These are phyloP conservation scores for Saccharomycopsis sp. DNA, from an alignment of 805 yeast species.

Conservation along the genomic window DNA sequence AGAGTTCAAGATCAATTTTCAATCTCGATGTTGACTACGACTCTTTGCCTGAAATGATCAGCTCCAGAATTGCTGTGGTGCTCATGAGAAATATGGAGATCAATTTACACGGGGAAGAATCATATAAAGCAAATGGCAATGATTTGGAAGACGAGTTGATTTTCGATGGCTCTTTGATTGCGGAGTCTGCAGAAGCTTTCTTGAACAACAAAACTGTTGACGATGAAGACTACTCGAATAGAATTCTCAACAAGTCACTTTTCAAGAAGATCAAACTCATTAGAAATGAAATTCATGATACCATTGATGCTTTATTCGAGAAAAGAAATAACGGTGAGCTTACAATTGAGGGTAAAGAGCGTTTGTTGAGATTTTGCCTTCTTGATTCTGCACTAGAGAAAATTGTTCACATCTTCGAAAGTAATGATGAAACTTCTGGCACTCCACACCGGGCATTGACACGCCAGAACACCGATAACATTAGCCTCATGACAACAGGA, in stretches of 20 bases:
- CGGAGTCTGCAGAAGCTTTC: constrained; percentile 64
- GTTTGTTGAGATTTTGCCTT: constrained; percentile 56
- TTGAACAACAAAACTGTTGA: constrained; percentile 31
- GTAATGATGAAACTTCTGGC: constrained; percentile 17
- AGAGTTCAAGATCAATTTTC: constrained; percentile 52
- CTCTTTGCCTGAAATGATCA: constrained; percentile 49
- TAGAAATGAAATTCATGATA: constrained; percentile 35
- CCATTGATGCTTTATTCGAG: constrained; percentile 48
- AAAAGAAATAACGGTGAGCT: constrained; percentile 48
- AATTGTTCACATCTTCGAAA: constrained; percentile 32
- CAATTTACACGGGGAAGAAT: constrained; percentile 34
- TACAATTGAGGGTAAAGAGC: constrained; percentile 63
- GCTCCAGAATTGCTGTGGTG: constrained; percentile 66
- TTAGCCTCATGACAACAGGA: background rate
- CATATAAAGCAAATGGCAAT: constrained; percentile 17
- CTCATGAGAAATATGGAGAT: constrained; percentile 77
- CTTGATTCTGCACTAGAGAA: constrained; percentile 63
- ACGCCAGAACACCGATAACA: constrained; percentile 1
- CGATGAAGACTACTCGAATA: constrained; percentile 31
- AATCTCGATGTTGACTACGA: constrained; percentile 61
- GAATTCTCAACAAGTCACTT: constrained; percentile 32
- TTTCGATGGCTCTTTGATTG: constrained; percentile 66
- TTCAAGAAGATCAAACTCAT: constrained; percentile 34
- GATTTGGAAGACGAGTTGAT: constrained; percentile 47
- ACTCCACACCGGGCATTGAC: constrained; percentile 1